phyloP scores from a whole-genome alignment of 805 yeast genomes.

The Metschnikowia corniflorae region DNA sequence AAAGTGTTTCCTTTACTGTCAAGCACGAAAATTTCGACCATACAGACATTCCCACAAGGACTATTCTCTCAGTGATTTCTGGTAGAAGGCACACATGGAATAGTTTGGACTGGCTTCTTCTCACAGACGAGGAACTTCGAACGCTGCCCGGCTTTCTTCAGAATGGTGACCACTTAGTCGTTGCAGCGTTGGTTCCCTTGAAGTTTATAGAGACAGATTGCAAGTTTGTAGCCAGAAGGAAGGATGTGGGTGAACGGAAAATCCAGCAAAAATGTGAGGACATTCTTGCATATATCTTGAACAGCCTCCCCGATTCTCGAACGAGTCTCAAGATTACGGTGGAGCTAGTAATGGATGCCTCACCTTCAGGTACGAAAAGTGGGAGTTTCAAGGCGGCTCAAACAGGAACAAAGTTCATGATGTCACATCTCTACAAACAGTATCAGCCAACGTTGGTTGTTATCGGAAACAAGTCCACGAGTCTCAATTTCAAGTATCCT shows the following conservation, averaged over 20 bases:
- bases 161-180: constrained; percentile 38
- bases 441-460: constrained; percentile 40
- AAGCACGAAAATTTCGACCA: constrained; percentile 40
- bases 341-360: constrained; percentile 32
- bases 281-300: constrained; percentile 20
- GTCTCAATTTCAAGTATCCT: constrained; percentile 42
- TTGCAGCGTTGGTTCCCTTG: constrained; percentile 33
- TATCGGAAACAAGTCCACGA: constrained; percentile 37
- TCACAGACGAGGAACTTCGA: constrained; percentile 11
- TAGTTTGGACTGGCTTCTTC: constrained; percentile 37
- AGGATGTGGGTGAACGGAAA: constrained; percentile 13
- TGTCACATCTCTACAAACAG: constrained; percentile 35
- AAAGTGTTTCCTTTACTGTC: constrained; percentile 37
- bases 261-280: constrained; percentile 22
- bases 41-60: constrained; percentile 18
- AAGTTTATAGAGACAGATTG: constrained; percentile 17
- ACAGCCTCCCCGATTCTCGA: constrained; percentile 14
- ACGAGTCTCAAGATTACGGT: constrained; percentile 37
- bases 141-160: constrained; percentile 24
- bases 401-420: constrained; percentile 33
- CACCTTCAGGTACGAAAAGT: constrained; percentile 7
- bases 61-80: constrained; percentile 34
- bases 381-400: constrained; percentile 3
- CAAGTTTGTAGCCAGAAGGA: constrained; percentile 9
- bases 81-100: constrained; percentile 47